phyloP scores from a whole-genome alignment of 1,139 yeast species.

The Saccharomyces hybrid region DNA sequence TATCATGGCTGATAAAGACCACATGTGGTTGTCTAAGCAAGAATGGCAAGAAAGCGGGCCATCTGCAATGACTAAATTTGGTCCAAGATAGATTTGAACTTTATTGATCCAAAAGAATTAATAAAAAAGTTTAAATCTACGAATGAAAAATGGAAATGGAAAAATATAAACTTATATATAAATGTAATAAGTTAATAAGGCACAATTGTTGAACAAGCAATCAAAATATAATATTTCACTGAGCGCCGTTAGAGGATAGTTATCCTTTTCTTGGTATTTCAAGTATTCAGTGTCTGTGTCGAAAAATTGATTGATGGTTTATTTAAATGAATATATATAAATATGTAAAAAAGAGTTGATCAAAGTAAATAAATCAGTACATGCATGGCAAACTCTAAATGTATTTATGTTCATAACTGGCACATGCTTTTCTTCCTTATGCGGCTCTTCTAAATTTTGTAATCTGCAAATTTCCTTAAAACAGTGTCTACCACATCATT shows the following conservation, averaged over 20 bases:
- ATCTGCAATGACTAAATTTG: conserved; percentile 73
- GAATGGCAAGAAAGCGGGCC: conserved; percentile 99
- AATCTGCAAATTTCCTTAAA: conserved; percentile 34
- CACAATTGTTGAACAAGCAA: neutral
- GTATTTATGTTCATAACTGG: neutral
- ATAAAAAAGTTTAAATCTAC: conserved; percentile 1
- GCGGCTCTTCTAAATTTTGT: neutral
- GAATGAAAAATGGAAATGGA: conserved; percentile 3
- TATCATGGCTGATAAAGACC: conserved; percentile 97
- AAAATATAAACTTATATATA: conserved; percentile 1
- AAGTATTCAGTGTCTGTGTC: neutral
- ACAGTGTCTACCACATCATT: conserved; percentile 46
- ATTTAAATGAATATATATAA: neutral
- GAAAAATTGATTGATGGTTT: neutral
- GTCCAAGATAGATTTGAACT: conserved; percentile 59
- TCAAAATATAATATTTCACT: neutral
- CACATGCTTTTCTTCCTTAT: neutral
- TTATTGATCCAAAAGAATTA: conserved; percentile 1
- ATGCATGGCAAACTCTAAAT: neutral
- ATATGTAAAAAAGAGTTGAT: neutral
- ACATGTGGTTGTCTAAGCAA: conserved; percentile 92
- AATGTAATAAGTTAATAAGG: neutral
- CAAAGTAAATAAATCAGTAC: neutral
- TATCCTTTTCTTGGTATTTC: neutral
- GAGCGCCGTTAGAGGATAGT: neutral